Evolutionary conservation across 2,329 filamentous ascomycete species (phyloP).

Genomic region (Bipolaris cookei): DNA sequence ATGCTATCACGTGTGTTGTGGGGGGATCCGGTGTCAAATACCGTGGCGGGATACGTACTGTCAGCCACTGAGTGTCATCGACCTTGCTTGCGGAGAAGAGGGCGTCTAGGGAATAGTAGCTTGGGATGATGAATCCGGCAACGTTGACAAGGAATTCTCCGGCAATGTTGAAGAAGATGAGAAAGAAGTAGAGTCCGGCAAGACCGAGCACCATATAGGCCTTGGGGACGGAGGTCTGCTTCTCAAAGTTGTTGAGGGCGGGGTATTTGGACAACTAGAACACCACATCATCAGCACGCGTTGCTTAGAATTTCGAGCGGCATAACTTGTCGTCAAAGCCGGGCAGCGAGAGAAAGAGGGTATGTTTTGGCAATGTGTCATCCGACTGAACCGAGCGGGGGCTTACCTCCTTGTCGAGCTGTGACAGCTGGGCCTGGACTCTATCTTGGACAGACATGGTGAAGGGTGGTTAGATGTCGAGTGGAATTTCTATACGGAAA

Average conservation of each 20-base stretch:
- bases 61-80: conserved; percentile 84
- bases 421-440: conserved; percentile 75
- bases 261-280: conserved; percentile 83
- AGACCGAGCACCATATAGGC: conserved; percentile 81
- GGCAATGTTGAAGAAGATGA: conserved; percentile 91
- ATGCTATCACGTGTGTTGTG: conserved; percentile 1
- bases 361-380: conserved; percentile 16
- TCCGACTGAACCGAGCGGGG: conserved; percentile 15
- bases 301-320: neutral
- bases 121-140: conserved; percentile 80
- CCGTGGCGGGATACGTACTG: conserved; percentile 46
- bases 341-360: neutral
- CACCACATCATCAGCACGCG: conserved; percentile 30
- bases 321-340: neutral
- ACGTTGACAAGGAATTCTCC: conserved; percentile 88
- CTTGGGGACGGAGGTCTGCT: conserved; percentile 82
- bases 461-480: conserved; percentile 23
- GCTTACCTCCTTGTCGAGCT: conserved; percentile 83
- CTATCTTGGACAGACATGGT: conserved; percentile 79
- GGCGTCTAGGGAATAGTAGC: conserved; percentile 82
- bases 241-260: conserved; percentile 82
- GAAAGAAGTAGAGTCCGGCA: conserved; percentile 82
- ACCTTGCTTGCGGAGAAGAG: conserved; percentile 73
- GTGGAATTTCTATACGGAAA: neutral
- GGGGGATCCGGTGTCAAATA: conserved; percentile 3